phyloP scores from a whole-genome alignment of 352 stramenopile species.

The Thraustochytrium sp. region DNA sequence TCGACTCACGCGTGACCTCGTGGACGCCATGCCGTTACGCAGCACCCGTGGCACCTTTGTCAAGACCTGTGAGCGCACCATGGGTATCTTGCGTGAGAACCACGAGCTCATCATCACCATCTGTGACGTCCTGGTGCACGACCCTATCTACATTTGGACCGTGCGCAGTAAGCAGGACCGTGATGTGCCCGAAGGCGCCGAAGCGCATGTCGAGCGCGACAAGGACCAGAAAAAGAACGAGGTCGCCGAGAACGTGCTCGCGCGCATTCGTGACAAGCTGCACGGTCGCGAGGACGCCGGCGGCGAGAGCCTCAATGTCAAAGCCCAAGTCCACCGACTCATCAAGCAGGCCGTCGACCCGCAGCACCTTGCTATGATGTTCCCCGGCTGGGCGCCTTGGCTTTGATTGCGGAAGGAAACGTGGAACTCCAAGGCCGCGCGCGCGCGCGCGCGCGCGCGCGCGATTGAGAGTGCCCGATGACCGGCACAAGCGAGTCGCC shows the following conservation, averaged over 20 bases:
- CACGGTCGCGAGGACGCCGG: background rate
- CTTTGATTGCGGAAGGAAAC: too few species aligned
- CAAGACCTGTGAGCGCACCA: slow-evolving; percentile 82
- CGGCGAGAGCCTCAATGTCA: background rate
- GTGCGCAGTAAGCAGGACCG: slow-evolving; percentile 49
- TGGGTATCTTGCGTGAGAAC: slow-evolving; percentile 83
- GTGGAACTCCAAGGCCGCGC: too few species aligned
- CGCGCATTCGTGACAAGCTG: background rate
- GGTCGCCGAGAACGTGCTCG: background rate
- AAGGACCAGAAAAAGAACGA: background rate
- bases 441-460: too few species aligned
- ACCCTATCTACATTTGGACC: slow-evolving; percentile 98
- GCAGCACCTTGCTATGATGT: background rate
- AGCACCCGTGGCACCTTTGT: slow-evolving; percentile 93
- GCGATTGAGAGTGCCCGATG: too few species aligned
- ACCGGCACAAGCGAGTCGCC: too few species aligned
- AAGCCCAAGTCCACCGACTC: background rate
- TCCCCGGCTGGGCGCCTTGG: background rate
- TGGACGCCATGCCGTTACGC: slow-evolving; percentile 97
- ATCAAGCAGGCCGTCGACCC: slow-evolving; percentile 6
- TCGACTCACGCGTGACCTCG: slow-evolving; percentile 89
- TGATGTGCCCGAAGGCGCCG: background rate
- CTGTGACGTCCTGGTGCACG: slow-evolving; percentile 95
- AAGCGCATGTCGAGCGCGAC: background rate
- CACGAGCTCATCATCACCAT: slow-evolving; percentile 91